Evolutionary conservation across 306 rosid species (phyloP), one percentile per base, ranked within the genome.

Genomic region (Acacia crassicarpa): DNA sequence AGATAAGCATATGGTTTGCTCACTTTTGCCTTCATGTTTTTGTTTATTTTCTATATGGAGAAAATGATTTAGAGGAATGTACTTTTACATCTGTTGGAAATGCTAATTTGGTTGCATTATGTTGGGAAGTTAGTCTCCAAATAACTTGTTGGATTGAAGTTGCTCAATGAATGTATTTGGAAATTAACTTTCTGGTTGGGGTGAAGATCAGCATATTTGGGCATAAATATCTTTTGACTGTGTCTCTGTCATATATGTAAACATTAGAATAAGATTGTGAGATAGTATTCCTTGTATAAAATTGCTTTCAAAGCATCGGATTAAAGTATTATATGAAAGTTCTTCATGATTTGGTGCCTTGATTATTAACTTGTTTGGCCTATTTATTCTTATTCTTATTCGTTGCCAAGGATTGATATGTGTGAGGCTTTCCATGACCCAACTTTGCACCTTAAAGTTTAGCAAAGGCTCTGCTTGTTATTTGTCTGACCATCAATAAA

Each of bases 1-100:
- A 20, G 77, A 89, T 49, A 82, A 92, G 9, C 98, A 92, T 68
- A 22, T 75, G 93, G 99, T 95, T 81, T 17, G 77, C 56, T 40
- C 20, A 8, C 38, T 12, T 69, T 71, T 61, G 3, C 15, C 38
- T 20, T n/a, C 63, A 45, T 30, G 0, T 20, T n/a, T 70, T 63
- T 61, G 30, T 49, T 43, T n/a, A 6, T 5, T 68, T 54, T 76
- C 23, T 56, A 67, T 54, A 62, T 62, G 43, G 20, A 49, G 75
- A 11, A 12, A 49, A 23, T 65, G 58, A 7, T 12, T 76, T 54
- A 30, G 45, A 76, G 72, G 54, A 56, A 41, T 68, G 53, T 9
- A 2, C 67, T 49, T 49, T 32, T 44, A 8, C 16, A 3, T 43
- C 4, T 25, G 61, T 19, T 51, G 48, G 70, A 53, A 40, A 72